These are phyloP conservation scores for Hordeum marinum DNA, from an alignment of 176 grass and related monocot genomes.

Conservation along the genomic window DNA sequence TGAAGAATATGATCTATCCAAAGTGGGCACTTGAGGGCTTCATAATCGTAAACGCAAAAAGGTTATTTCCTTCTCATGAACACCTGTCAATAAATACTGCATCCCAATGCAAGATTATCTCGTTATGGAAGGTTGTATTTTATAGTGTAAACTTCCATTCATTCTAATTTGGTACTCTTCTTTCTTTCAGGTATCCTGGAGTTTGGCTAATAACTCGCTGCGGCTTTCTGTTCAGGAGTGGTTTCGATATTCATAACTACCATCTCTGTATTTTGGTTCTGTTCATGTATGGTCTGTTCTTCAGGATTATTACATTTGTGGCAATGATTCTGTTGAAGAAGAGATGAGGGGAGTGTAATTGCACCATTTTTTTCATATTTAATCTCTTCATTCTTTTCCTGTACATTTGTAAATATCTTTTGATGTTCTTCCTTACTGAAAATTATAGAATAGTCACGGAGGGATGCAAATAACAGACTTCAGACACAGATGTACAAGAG, in stretches of 20 bases:
- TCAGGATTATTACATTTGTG: conserved; percentile 71
- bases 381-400: conserved; percentile 22
- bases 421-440: not conserved
- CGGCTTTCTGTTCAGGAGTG: conserved; percentile 33
- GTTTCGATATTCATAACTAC: conserved; percentile 72
- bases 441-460: not conserved
- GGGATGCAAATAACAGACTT: not conserved
- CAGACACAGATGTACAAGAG: not conserved
- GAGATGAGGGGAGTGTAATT: conserved; percentile 32
- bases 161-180: too few relatives aligned
- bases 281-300: conserved; percentile 78
- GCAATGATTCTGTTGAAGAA: conserved; percentile 73
- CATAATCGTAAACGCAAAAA: too few relatives aligned
- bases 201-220: conserved; percentile 98
- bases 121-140: too few relatives aligned
- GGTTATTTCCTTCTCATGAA: too few relatives aligned
- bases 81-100: too few relatives aligned
- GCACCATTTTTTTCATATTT: conserved; percentile 20
- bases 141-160: too few relatives aligned
- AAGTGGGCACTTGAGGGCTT: too few relatives aligned
- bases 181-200: conserved; percentile 64
- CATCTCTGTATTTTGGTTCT: conserved; percentile 59
- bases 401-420: conserved; percentile 35
- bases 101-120: too few relatives aligned
- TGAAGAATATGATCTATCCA: too few relatives aligned